Evolutionary conservation across 2,329 filamentous ascomycete species (phyloP), one percentile per base, ranked within the genome.

Genomic region (Ramichloridium luteum): DNA sequence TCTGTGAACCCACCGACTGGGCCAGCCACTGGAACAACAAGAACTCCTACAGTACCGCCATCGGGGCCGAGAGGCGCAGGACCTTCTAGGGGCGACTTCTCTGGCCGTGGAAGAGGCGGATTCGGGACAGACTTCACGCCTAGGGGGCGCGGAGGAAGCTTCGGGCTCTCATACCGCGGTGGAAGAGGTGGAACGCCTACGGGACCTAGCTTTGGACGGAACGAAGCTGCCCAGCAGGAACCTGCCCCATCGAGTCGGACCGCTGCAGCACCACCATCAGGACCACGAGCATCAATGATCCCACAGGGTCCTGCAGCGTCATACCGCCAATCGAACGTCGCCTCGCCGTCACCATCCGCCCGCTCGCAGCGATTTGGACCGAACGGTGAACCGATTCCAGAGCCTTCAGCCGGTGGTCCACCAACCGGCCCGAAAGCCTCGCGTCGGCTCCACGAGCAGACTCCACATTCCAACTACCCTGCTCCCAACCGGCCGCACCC

Each of bases 291-390:
- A 22, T 50, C 50, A 11, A 49, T 47, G 31, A 43, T 44, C 11
- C 39, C 45, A 27, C 34, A 38, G 27, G 30, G 37, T 29, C 26
- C 38, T 22, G 31, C 40, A 25, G 27, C 37, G n/a, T 34, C 37
- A 9, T 61, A 59, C 44, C 56, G 61, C 22, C 60, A 58, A 15
- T 57, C 54, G 43, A 63, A 58, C 37, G 57, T 52, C 31, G 58
- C 60, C 2, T 54, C 57, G 8, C 60, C 58, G 2, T 64, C 61
- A 1, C 64, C 61, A 1, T 65, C 64, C 31, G 60, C 61, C 6
- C 61, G 62, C 15, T 58, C 59, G 2, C 61, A 62, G 46, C 60
- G 62, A 25, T 65, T 65, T 35, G 43, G 30, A 5, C 39, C 45
- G 2, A 50, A 47, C 28, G 46, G 46, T 23, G 54, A 49, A 27